Evolutionary conservation across 495 filamentous ascomycete species (phyloP).

Genomic region (Staphylotrichum tortipilum): DNA sequence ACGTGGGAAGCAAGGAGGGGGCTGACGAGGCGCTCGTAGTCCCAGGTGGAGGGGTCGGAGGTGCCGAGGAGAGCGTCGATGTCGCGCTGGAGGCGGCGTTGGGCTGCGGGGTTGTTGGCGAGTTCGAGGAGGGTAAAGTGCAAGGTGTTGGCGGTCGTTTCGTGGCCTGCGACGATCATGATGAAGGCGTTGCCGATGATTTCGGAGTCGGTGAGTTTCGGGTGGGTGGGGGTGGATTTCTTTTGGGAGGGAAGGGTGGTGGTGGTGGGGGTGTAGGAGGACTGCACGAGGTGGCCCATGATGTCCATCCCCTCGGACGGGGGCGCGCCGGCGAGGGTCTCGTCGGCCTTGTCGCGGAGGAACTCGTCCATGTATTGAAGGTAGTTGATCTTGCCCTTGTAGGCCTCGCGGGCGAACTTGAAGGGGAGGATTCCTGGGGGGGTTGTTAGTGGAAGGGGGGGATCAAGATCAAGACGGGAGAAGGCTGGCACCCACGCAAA

Average conservation of each 20-base stretch:
- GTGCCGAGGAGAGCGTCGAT: conserved; percentile 48
- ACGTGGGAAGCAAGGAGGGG: conserved; percentile 50
- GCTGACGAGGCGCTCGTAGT: conserved; percentile 52
- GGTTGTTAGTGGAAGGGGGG: not conserved
- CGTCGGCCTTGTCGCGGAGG: conserved; percentile 44
- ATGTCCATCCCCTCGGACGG: conserved; percentile 51
- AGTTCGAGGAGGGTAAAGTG: conserved; percentile 55
- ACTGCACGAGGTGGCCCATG: conserved; percentile 49
- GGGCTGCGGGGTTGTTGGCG: conserved; percentile 48
- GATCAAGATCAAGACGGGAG: not conserved
- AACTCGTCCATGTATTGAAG: conserved; percentile 58
- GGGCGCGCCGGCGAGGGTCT: conserved; percentile 37
- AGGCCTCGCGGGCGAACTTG: conserved; percentile 37
- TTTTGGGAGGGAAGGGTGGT: too few species aligned
- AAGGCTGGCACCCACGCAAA: conserved; percentile 22
- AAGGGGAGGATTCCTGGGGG: conserved; percentile 36
- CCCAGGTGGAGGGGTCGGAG: conserved; percentile 45
- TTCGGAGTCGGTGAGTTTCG: conserved; percentile 45
- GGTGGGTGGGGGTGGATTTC: too few species aligned
- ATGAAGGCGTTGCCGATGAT: conserved; percentile 66
- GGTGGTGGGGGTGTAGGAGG: conserved; percentile 28
- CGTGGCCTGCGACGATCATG: conserved; percentile 63
- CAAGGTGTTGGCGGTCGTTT: conserved; percentile 59
- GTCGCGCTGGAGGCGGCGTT: conserved; percentile 53
- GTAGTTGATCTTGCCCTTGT: conserved; percentile 50